Evolutionary conservation across 768 basidiomycete genomes (phyloP), one percentile per base, ranked within the genome.

Genomic region (Dictyophora rubrovolvata): DNA sequence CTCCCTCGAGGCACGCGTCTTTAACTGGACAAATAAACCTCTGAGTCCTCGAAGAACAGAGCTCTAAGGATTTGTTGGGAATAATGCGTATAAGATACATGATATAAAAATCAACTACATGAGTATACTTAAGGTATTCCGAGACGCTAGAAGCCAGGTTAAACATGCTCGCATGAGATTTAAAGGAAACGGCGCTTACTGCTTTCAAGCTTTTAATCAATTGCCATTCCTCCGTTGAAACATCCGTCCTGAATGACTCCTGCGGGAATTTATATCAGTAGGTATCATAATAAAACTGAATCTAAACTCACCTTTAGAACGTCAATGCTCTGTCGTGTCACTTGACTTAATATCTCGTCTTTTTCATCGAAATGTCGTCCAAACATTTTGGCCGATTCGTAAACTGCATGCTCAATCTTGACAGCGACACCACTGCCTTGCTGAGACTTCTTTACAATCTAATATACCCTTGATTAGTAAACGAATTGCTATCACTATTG

Each of bases 321-420:
- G 70, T 98, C 96, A 63, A 99, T 97, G 65, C 90, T 93, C 71
- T 86, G 85, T 51, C 95, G 82, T 35, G 90, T 88, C 68, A 99
- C 87, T 61, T 88, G 87, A 55, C 92, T 93, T 54, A 93, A 77
- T 42, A 97, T 70, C 65, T 97, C 96, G 69, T 98, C 94, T 73
- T 95, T 90, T 50, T 97, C 94, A 66, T 89, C 87, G 67, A 93
- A 97, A 73, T 97, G 95, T 64, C 94, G 84, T 5, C 94, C 93
- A 68, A 89, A 97, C 84, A 93, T 87, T 73, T 93, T 95, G 28
- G 93, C 85, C 22, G 89, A 87, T 73, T 97, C 89, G 71, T 98
- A 93, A 11, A 94, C 87, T 3, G 93, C 94, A 70, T 95, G 89
- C 71, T 98, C 96, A 61, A 98, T 97, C 80, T 98, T 99, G 65